Evolutionary conservation across 2,329 filamentous ascomycete genomes (phyloP).

Genomic region (Aspergillus novofumigatus): DNA sequence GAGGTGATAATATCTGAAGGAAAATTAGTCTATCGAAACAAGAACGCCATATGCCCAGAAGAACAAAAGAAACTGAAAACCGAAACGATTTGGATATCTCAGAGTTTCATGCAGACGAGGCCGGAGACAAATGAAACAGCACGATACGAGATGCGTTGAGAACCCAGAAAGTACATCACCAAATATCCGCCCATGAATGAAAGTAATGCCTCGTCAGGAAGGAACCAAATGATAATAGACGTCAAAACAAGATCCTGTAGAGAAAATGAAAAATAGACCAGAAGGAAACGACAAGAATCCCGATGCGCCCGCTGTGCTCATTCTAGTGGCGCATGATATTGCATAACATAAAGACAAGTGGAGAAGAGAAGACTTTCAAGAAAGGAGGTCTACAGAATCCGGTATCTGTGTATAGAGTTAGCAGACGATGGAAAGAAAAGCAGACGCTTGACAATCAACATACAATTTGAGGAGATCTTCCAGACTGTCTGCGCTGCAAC

Average conservation of each 20-base stretch:
- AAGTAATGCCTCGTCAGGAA: neutral
- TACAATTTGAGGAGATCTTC: conserved; percentile 56
- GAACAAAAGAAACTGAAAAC: conserved; percentile 9
- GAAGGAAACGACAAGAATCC: neutral
- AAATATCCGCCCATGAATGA: neutral
- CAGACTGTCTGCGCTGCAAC: conserved; percentile 49
- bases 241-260: neutral
- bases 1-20: neutral
- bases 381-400: conserved; percentile 22
- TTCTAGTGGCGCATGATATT: neutral
- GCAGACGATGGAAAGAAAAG: conserved; percentile 3
- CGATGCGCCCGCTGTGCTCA: neutral
- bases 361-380: neutral
- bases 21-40: neutral
- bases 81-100: conserved; percentile 16
- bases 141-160: neutral
- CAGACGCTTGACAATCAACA: conserved; percentile 19
- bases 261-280: neutral
- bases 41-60: neutral
- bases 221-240: neutral
- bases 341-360: neutral
- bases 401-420: conserved; percentile 21
- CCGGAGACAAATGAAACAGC: neutral
- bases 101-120: conserved; percentile 10
- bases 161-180: neutral